These are phyloP conservation scores for Xylariaceae sp. DNA, from an alignment of 2,329 filamentous ascomycete species.

Conservation along the genomic window DNA sequence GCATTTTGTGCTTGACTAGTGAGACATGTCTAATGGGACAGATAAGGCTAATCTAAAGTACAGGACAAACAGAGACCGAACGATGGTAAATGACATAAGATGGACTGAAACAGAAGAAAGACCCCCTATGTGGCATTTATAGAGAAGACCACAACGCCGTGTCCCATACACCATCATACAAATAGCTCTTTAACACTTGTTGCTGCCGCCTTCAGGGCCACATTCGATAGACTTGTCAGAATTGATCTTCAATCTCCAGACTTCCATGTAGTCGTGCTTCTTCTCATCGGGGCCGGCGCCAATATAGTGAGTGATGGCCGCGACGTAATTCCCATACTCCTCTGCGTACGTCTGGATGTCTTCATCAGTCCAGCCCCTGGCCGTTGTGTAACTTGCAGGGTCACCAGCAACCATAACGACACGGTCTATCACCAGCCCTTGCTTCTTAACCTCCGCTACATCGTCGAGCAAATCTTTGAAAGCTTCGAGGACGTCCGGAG, in stretches of 20 bases:
- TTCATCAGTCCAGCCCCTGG: slow-evolving; percentile 5
- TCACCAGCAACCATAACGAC: slow-evolving; percentile 12
- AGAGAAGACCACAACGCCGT: no score
- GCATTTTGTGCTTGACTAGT: no score
- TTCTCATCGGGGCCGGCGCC: slow-evolving; percentile 10
- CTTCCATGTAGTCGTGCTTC: neutral
- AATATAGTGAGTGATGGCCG: slow-evolving; percentile 3
- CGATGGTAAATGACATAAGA: no score
- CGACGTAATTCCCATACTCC: neutral
- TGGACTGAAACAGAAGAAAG: no score
- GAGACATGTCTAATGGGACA: no score
- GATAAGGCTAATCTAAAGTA: no score
- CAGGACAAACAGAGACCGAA: no score
- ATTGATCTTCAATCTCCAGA: slow-evolving; percentile 5
- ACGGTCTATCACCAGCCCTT: neutral
- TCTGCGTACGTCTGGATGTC: no score
- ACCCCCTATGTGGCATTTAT: no score
- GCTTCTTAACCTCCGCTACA: neutral
- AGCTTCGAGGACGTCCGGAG: neutral
- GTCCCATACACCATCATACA: no score
- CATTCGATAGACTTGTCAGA: neutral
- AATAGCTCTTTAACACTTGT: no score
- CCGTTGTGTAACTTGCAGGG: neutral
- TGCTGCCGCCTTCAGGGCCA: no score
- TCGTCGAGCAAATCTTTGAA: slow-evolving; percentile 1